Evolutionary conservation across 2,329 filamentous ascomycete species (phyloP).

Genomic region (Aureobasidium sp.): DNA sequence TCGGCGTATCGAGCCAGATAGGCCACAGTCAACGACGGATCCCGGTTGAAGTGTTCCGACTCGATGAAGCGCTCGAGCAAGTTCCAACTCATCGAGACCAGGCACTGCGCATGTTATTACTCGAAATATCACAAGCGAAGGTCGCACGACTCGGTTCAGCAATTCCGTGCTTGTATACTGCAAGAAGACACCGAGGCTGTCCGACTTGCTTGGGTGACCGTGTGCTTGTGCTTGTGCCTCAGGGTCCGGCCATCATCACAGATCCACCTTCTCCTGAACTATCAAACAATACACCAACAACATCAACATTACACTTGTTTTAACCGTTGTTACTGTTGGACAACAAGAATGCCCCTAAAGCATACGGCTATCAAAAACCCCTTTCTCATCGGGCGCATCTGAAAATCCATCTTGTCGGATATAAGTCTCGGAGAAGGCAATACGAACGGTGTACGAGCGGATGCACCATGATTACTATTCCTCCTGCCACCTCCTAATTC

Average conservation of each 20-base stretch:
- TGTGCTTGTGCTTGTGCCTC: not conserved
- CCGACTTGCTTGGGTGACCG: not conserved
- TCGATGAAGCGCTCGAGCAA: constrained; percentile 85
- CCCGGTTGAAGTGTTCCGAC: constrained; percentile 88
- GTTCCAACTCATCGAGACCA: constrained; percentile 58
- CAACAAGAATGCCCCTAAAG: not conserved
- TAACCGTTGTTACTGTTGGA: not conserved
- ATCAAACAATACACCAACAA: not conserved
- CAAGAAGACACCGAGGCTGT: constrained; percentile 1
- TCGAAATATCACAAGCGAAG: not conserved
- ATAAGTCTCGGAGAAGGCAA: not conserved
- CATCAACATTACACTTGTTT: not conserved
- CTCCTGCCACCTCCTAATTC: not conserved
- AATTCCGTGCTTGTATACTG: not conserved
- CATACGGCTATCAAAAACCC: not conserved
- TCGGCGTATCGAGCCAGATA: constrained; percentile 85
- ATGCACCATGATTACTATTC: not conserved
- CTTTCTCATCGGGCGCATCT: not conserved
- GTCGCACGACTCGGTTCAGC: not conserved
- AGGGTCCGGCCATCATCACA: not conserved
- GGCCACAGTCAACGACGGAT: constrained; percentile 80
- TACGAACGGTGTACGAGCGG: not conserved
- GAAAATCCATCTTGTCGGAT: not conserved
- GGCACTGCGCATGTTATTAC: not conserved
- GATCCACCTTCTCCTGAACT: constrained; percentile 4